Percentiles rank a stretch among this genome's conserved stretches.
Evolutionary conservation across 768 basidiomycete species (phyloP).

Genomic region (Leccinum boreale): DNA sequence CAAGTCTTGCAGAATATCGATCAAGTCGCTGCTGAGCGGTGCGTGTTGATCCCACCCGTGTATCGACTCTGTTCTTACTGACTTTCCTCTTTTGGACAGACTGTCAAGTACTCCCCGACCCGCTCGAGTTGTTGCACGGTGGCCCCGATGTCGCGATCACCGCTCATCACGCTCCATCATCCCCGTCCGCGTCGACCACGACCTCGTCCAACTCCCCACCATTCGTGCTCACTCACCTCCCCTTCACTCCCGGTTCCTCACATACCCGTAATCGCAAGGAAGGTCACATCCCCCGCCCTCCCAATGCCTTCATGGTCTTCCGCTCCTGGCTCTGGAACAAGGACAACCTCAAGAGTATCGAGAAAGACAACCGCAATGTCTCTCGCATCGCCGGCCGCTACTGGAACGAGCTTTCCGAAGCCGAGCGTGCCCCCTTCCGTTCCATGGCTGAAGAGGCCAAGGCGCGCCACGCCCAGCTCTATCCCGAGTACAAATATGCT

Average conservation of each 20-base stretch:
- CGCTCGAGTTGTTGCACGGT: constrained; percentile 23
- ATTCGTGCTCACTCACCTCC: constrained; percentile 23
- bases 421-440: constrained; percentile 47
- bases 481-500: constrained; percentile 63
- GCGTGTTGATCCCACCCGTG: constrained; percentile 24
- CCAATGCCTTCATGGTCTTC: constrained; percentile 85
- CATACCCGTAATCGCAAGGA: constrained; percentile 40
- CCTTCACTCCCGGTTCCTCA: constrained; percentile 33
- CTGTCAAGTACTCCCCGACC: constrained; percentile 19
- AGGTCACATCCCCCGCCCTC: constrained; percentile 68
- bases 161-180: constrained; percentile 1
- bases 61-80: constrained; percentile 25
- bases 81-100: constrained; percentile 34
- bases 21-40: constrained; percentile 36
- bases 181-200: constrained; percentile 16
- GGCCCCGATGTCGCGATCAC: constrained; percentile 12
- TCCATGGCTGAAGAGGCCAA: constrained; percentile 46
- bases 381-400: constrained; percentile 64
- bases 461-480: constrained; percentile 42
- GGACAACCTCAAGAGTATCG: constrained; percentile 46
- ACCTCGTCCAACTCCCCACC: constrained; percentile 16
- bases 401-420: constrained; percentile 57
- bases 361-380: constrained; percentile 70
- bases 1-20: constrained; percentile 44
- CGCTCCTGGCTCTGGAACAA: constrained; percentile 64